Base-by-base conservation (phyloP, 1,139 yeast genomes). In the Taphrina pruni region DNA sequence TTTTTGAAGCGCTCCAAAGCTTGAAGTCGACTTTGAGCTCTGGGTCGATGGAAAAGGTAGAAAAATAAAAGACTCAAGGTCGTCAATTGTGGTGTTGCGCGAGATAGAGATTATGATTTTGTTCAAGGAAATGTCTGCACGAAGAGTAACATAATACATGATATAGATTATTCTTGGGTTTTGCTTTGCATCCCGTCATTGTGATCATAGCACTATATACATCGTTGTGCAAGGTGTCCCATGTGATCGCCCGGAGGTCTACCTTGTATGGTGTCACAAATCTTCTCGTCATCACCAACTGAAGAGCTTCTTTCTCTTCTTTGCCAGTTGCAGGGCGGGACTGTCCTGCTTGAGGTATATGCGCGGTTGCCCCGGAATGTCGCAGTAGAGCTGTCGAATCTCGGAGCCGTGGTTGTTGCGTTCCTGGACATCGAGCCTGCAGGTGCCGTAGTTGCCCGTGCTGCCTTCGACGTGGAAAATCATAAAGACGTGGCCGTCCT, bases 1-100 rank as follows among this genome's bases (percentile, higher is more conserved):
- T 94, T 91, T 87, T 92, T 93, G 85, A 79, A 85, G 77, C 58
- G 69, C 17, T 46, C 58, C 11, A 57, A 60, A 51, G 65, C 69
- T 11, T 50, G 61, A 39, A 3, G 54, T n/a, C 8, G 54, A 21
- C 2, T 21, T 20, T 46, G 32, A 39, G 43, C 6, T 39, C 43
- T 11, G 14, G 43, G 32, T 26, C 32, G 32, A 26, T 26, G 32
- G 32, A 26, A 26, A 4, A 26, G 32, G 2, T 4, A 26, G 4
- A 26, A 26, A 26, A 26, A 26, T 2, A 2, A 26, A 26, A 26
- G 32, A 26, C 32, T 26, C 2, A 26, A 26, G 32, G 32, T 26
- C 32, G 32, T 26, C 32, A 26, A 26, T 26, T 26, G 32, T 26
- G 32, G 32, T 26, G 32, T 26, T 26, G 32, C 32, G 32, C 32